A percentile compares a stretch with the other conserved stretches of the same genome.
Evolutionary conservation across 257 asterid species (phyloP).

Genomic region (Nicotiana otophora): DNA sequence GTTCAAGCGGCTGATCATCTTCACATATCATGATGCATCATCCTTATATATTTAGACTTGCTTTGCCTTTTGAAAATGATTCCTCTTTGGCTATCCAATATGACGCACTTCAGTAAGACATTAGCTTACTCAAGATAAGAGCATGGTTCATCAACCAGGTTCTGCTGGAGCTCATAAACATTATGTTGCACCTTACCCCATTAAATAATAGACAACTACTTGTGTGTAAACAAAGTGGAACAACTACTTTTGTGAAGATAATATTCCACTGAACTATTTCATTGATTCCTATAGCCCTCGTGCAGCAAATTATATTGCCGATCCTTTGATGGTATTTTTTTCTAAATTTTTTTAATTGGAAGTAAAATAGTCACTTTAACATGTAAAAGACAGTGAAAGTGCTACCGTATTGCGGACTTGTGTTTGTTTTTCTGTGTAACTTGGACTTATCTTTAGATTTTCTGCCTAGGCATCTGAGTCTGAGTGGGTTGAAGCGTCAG

Average conservation of each 20-base stretch:
- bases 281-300: background rate
- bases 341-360: background rate
- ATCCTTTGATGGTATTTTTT: background rate
- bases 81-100: background rate
- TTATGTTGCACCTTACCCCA: background rate
- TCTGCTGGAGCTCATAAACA: background rate
- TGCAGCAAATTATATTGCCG: background rate
- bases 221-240: background rate
- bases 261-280: background rate
- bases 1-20: background rate
- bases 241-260: background rate
- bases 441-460: constrained; percentile 13
- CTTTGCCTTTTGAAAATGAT: background rate
- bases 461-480: constrained; percentile 75
- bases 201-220: background rate
- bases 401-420: background rate
- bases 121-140: background rate
- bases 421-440: constrained; percentile 1
- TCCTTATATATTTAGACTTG: background rate
- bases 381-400: background rate
- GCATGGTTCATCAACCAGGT: background rate
- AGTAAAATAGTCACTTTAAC: background rate
- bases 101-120: background rate
- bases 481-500: constrained; percentile 92
- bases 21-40: background rate